These are phyloP conservation scores for Omphalea diandra DNA, from an alignment of 441 rosid species.

Conservation along the genomic window DNA sequence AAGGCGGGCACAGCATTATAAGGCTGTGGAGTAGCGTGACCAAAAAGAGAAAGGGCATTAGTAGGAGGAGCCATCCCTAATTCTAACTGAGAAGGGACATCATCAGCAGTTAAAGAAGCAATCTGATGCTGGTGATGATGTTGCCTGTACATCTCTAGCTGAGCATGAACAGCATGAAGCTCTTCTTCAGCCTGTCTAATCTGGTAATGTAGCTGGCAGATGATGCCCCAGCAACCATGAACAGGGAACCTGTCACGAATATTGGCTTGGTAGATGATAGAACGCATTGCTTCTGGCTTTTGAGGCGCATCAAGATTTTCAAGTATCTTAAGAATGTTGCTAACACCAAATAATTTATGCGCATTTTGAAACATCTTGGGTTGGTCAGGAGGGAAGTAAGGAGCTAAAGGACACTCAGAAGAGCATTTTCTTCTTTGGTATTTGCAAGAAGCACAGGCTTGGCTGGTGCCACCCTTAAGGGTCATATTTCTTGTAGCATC, in stretches of 20 bases:
- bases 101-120: constrained; percentile 39
- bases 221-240: constrained; percentile 68
- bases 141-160: constrained; percentile 54
- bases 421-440: constrained; percentile 75
- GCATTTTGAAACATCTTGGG: constrained; percentile 72
- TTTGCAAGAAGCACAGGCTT: constrained; percentile 94
- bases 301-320: constrained; percentile 45
- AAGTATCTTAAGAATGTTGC: constrained; percentile 62
- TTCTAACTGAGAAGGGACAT: constrained; percentile 62
- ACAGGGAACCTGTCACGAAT: constrained; percentile 76
- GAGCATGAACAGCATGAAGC: constrained; percentile 45
- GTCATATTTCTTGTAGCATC: constrained; percentile 59
- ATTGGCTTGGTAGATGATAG: constrained; percentile 69
- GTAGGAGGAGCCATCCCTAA: constrained; percentile 73
- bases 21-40: constrained; percentile 28
- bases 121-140: constrained; percentile 39
- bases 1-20: constrained; percentile 22
- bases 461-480: constrained; percentile 77
- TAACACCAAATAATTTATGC: constrained; percentile 76
- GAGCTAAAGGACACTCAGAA: constrained; percentile 63
- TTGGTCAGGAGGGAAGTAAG: constrained; percentile 76
- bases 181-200: constrained; percentile 59
- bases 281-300: constrained; percentile 67
- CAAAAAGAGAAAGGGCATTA: constrained; percentile 33
- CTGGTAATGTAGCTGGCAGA: constrained; percentile 43